These are phyloP conservation scores for Ustilago nuda DNA, from an alignment of 1,284 basidiomycete genomes.

Conservation along the genomic window DNA sequence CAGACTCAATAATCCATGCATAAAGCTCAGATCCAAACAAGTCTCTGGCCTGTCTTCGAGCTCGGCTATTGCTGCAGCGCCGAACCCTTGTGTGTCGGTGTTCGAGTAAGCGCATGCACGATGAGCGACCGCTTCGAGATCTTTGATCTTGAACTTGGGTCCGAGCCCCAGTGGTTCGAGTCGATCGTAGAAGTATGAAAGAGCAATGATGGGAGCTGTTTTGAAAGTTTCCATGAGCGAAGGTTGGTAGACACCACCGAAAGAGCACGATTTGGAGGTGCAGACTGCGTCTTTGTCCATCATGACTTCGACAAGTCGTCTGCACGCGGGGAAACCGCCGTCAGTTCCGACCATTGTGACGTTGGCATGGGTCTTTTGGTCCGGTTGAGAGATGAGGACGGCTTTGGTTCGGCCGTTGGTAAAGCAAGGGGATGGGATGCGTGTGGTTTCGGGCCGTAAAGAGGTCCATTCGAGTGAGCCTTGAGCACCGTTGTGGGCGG, in stretches of 20 bases:
- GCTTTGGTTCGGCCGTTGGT: slow-evolving; percentile 76
- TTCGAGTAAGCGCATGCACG: slow-evolving; percentile 57
- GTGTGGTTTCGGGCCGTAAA: slow-evolving; percentile 60
- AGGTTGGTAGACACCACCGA: slow-evolving; percentile 97
- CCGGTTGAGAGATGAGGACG: slow-evolving; percentile 79
- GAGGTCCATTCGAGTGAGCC: slow-evolving; percentile 63
- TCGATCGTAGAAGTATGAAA: slow-evolving; percentile 96
- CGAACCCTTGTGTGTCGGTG: slow-evolving; percentile 57
- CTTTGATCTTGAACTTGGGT: slow-evolving; percentile 60
- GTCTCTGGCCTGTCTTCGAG: slow-evolving; percentile 87
- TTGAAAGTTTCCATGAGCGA: slow-evolving; percentile 88
- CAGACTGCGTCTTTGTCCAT: slow-evolving; percentile 96
- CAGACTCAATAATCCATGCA: slow-evolving; percentile 85
- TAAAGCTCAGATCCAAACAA: slow-evolving; percentile 95
- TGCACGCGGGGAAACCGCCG: slow-evolving; percentile 87
- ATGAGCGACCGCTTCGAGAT: slow-evolving; percentile 55
- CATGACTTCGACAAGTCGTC: slow-evolving; percentile 85
- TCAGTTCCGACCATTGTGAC: slow-evolving; percentile 69
- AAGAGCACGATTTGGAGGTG: slow-evolving; percentile 84
- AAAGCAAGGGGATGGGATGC: slow-evolving; percentile 84
- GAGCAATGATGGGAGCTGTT: slow-evolving; percentile 67
- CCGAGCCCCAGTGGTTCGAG: slow-evolving; percentile 80
- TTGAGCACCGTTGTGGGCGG: slow-evolving; percentile 31
- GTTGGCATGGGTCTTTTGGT: slow-evolving; percentile 63
- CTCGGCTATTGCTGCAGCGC: slow-evolving; percentile 76